These are phyloP conservation scores for Dactylellina sp. DNA, from an alignment of 2,329 filamentous ascomycete genomes.

Conservation along the genomic window DNA sequence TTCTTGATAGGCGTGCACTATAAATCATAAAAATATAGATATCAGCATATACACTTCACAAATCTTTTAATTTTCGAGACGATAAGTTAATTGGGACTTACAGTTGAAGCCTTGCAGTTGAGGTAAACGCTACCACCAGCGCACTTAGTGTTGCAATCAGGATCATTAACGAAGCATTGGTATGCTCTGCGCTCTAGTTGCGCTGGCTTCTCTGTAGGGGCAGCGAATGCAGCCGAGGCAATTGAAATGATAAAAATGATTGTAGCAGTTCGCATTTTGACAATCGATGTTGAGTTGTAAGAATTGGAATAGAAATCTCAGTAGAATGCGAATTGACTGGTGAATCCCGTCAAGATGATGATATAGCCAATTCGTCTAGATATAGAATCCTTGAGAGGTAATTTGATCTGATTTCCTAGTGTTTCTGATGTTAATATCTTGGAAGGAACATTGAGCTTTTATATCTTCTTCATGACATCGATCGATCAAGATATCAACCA, in stretches of 20 bases:
- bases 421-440: no score
- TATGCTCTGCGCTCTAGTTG: background rate
- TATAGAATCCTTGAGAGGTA: no score
- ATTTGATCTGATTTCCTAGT: no score
- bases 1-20: conserved; percentile 12
- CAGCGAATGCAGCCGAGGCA: background rate
- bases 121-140: conserved; percentile 11
- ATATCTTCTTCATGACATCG: no score
- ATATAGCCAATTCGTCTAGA: no score
- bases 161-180: conserved; percentile 15
- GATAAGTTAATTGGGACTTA: background rate
- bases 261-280: conserved; percentile 10
- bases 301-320: no score
- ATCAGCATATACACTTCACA: background rate
- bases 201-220: conserved; percentile 2
- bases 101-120: conserved; percentile 13
- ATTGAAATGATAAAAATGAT: background rate
- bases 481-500: no score
- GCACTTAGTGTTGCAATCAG: conserved; percentile 11
- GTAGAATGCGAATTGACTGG: no score
- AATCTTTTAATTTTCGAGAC: background rate
- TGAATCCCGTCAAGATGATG: no score
- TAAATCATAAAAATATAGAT: background rate
- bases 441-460: no score
- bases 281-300: no score